Percentiles rank a stretch among this genome's conserved stretches.
Conservation (phyloP, 2,329 filamentous ascomycete species). For the Alternaria infectoria region DNA sequence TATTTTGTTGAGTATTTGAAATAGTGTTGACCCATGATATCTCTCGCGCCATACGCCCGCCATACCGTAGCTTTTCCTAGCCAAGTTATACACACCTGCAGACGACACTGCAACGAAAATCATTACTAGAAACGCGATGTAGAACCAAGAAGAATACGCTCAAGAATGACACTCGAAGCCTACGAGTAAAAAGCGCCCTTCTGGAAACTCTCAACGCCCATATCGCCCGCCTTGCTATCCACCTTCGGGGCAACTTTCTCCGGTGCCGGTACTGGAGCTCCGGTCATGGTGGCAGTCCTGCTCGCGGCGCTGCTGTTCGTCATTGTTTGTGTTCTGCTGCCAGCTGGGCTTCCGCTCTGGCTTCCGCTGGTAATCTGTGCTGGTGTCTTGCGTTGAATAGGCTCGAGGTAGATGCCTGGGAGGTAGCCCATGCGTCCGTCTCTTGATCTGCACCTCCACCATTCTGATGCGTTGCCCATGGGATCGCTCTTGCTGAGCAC, state of each 20-base stretch:
- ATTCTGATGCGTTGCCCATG: conserved; percentile 88
- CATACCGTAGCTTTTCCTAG: conserved; percentile 31
- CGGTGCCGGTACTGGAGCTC: conserved; percentile 51
- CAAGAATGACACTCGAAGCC: conserved; percentile 21
- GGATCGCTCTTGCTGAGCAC: conserved; percentile 93
- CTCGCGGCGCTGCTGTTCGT: conserved; percentile 53
- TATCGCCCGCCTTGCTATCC: conserved; percentile 67
- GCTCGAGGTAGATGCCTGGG: conserved; percentile 87
- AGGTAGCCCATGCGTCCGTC: conserved; percentile 92
- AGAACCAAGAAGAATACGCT: conserved; percentile 17
- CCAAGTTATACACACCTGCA: conserved; percentile 19
- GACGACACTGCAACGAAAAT: background rate
- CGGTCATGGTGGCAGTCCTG: conserved; percentile 53
- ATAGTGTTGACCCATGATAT: conserved; percentile 12
- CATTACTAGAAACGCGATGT: conserved; percentile 7
- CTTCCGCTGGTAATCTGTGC: conserved; percentile 53
- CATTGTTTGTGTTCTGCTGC: conserved; percentile 63
- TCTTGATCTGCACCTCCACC: conserved; percentile 93
- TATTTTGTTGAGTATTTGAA: background rate
- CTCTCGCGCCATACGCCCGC: conserved; percentile 20
- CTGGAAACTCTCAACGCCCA: conserved; percentile 73
- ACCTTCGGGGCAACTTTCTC: conserved; percentile 55
- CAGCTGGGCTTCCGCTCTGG: conserved; percentile 50
- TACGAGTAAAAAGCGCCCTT: conserved; percentile 72
- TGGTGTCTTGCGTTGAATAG: conserved; percentile 65